These are phyloP conservation scores for Beauveria asiatica DNA, from an alignment of 2,329 filamentous ascomycete genomes.

Conservation along the genomic window DNA sequence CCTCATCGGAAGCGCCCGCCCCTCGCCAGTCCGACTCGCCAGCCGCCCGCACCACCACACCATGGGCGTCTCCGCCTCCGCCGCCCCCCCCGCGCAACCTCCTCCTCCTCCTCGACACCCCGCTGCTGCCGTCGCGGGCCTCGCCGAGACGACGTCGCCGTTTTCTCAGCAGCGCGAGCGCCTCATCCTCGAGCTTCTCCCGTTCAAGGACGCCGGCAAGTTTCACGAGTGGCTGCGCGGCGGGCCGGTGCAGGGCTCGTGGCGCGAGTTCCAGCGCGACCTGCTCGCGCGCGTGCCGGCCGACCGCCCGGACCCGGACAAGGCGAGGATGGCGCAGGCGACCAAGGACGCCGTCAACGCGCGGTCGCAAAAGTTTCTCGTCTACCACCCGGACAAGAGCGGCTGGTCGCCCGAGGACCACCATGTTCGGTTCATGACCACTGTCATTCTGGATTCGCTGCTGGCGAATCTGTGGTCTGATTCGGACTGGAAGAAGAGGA, in stretches of 20 bases:
- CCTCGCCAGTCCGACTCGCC: neutral
- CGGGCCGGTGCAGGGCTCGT: conserved; percentile 25
- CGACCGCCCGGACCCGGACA: conserved; percentile 23
- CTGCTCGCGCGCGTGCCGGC: conserved; percentile 17
- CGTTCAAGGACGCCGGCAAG: conserved; percentile 24
- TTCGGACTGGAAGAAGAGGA: conserved; percentile 23
- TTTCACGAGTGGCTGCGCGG: conserved; percentile 29
- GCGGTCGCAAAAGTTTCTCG: conserved; percentile 22
- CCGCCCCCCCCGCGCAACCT: neutral
- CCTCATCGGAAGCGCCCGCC: neutral
- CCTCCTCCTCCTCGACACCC: neutral
- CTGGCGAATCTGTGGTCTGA: conserved; percentile 25
- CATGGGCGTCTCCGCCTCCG: conserved; percentile 1
- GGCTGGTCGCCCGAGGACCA: conserved; percentile 30
- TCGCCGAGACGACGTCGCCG: neutral
- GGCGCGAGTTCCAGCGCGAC: conserved; percentile 29
- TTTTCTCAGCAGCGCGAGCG: conserved; percentile 27
- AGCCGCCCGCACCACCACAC: neutral
- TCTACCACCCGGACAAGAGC: conserved; percentile 29
- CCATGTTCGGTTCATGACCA: conserved; percentile 29
- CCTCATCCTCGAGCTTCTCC: conserved; percentile 31
- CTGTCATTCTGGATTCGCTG: conserved; percentile 27
- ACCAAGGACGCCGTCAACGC: conserved; percentile 24
- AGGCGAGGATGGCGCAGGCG: conserved; percentile 21
- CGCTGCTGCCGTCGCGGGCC: neutral